Evolutionary conservation across 192 early-diverging fungal genomes (phyloP), one percentile per base, ranked within the genome.

Genomic region (Coemansia sp.): DNA sequence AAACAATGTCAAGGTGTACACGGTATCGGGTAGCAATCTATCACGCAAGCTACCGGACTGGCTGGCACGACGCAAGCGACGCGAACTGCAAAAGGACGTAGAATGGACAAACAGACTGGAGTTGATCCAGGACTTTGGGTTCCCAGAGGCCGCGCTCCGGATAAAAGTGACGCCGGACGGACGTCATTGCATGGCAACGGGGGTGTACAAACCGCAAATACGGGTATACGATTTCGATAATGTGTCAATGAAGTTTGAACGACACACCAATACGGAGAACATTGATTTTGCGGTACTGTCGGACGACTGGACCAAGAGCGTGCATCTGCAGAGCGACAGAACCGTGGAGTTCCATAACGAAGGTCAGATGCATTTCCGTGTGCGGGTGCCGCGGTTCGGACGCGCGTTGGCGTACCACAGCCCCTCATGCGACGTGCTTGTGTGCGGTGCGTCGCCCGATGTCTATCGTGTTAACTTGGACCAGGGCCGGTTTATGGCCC

Each of bases 121-220:
- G 77, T 83, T 99, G 8, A 92, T 99, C 69, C 97, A 99, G 76
- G 97, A 99, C 73, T 99, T 99, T 74, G 92, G 94, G 75, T 99
- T 99, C 67, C 97, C 97, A 11, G 92, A 98, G 80, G 96, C 97
- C 0, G 91, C 92, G 4, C 73, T 92, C 21, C 86, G 88, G 59
- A 86, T 99, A 58, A 93, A 92, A 67, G 83, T 86, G 15, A 97
- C 97, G 0, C 73, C 83, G 12, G 97, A 99, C 73, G 91, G 94
- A 47, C 87, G 93, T 55, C 90, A 88, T 80, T 87, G 91, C 45
- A 88, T 99, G 74, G 97, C 94, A 3, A 98, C 94, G 7, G 95
- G 95, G 84, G 92, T 96, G n/a, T 98, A 99, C 83, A 94, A 99
- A 77, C 96, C 96, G 21, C 97, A 97, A 72, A 92, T 99, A 68